These are phyloP conservation scores for Parachaetomium inaequale DNA, from an alignment of 495 filamentous ascomycete genomes.

Conservation along the genomic window DNA sequence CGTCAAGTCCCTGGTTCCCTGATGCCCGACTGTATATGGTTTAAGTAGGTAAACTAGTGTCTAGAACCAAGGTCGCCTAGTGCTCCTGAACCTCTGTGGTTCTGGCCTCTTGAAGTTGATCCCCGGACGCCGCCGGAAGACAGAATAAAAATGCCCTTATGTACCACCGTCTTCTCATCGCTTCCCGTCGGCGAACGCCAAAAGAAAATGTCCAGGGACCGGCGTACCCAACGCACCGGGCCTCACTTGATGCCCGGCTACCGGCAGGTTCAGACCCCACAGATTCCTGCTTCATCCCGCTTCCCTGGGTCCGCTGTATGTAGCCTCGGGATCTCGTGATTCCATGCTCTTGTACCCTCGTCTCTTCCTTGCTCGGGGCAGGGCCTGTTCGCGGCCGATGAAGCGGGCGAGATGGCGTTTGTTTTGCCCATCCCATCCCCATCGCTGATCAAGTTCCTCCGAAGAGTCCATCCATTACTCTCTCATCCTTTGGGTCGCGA, in stretches of 20 bases:
- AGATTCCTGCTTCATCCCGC: not conserved
- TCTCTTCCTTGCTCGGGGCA: not conserved
- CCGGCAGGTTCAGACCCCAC: too few relatives aligned
- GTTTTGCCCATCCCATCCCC: too few relatives aligned
- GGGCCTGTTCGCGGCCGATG: not conserved
- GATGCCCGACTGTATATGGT: too few relatives aligned
- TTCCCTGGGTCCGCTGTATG: not conserved
- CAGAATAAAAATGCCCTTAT: not conserved
- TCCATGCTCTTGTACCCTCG: not conserved
- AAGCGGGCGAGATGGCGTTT: not conserved
- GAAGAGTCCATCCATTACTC: too few relatives aligned
- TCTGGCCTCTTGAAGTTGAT: not conserved
- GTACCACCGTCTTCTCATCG: not conserved
- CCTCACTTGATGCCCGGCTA: not conserved
- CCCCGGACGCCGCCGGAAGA: too few relatives aligned
- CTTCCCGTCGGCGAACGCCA: not conserved
- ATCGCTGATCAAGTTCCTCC: not conserved
- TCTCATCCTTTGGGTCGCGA: too few relatives aligned
- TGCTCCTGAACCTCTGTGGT: too few relatives aligned
- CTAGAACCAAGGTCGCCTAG: too few relatives aligned
- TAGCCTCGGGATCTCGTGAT: not conserved
- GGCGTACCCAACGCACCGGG: too few relatives aligned
- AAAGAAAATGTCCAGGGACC: not conserved
- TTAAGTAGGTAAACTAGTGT: too few relatives aligned
- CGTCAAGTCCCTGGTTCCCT: too few relatives aligned